These are phyloP conservation scores for Thielaviopsis punctulata DNA, from an alignment of 2,329 filamentous ascomycete species.

Conservation along the genomic window DNA sequence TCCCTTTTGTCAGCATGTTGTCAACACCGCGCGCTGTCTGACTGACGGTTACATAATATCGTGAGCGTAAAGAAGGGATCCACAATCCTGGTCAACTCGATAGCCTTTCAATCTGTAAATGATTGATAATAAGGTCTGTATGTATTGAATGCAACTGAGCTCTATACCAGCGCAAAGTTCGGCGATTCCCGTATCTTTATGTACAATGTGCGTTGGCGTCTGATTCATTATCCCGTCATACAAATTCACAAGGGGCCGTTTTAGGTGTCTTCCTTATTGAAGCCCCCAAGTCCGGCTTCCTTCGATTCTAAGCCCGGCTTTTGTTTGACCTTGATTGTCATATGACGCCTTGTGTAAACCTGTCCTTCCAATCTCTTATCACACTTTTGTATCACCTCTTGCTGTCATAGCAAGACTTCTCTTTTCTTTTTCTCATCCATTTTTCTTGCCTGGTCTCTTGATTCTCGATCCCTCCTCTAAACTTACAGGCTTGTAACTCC, in stretches of 20 bases:
- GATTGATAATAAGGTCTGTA: no score
- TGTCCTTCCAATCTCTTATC: not conserved
- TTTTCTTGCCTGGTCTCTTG: not conserved
- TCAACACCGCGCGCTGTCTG: not conserved
- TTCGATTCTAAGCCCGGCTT: not conserved
- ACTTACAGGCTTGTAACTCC: not conserved
- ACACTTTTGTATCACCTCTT: not conserved
- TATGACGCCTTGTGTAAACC: not conserved
- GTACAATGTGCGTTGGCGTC: no score
- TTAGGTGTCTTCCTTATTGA: not conserved
- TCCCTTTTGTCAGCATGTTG: constrained; percentile 6
- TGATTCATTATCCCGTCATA: no score
- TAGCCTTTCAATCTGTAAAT: no score
- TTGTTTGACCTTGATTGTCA: not conserved
- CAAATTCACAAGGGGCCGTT: not conserved
- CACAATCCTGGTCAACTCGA: no score
- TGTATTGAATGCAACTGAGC: no score
- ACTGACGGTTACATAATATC: constrained; percentile 5
- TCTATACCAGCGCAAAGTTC: no score
- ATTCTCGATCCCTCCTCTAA: not conserved
- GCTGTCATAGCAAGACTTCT: not conserved
- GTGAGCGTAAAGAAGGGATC: not conserved
- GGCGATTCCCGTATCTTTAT: no score
- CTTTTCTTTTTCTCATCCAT: not conserved
- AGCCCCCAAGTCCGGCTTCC: not conserved